Evolutionary conservation across 2,329 filamentous ascomycete genomes (phyloP), one percentile per base, ranked within the genome.

Genomic region (Epichloe coenophiala): DNA sequence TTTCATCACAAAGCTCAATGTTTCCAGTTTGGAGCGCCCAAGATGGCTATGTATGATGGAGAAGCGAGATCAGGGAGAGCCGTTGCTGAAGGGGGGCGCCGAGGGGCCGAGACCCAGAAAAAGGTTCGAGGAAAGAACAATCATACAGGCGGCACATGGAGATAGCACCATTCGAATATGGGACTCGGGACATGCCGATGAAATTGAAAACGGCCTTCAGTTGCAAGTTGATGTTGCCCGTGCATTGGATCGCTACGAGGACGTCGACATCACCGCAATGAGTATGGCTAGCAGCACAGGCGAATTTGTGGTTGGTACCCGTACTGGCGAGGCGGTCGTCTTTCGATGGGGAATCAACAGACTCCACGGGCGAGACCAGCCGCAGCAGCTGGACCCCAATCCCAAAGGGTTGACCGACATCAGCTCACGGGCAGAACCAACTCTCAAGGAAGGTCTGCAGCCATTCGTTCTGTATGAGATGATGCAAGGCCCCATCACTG

Each of bases 41-140:
- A 78, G 83, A 55, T 98, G 93, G 93, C 76, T 97, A 13, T 87
- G 88, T 4, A 84, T 97, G 81, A 79, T 81, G n/a, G 93, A 97
- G 65, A 84, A 80, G 56, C 79, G 91, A 39, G 77, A 81, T 42
- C 82, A 86, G 59, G 90, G 90, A 1, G 89, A 90, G 41, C 76
- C 76, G 9, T 75, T 98, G 38, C 66, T 95, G 2, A 79, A 80
- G 56, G 93, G 93, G 93, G 93, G 93, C 7, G 84, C 82, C 2
- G 83, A 86, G 62, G 83, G 78, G 2, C 73, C 75, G 5, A 80
- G 81, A 55, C 80, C 83, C 6, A 71, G 87, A 40, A 86, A 88
- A 59, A 75, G 87, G 54, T 90, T 87, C 58, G 89, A 95, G 60
- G 77, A 83, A 54, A 80, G 93, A 45, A 95, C 89, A 51, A 79